Base-by-base conservation (phyloP, 345 rosid genomes). In the Arabidopsis arenosa region DNA sequence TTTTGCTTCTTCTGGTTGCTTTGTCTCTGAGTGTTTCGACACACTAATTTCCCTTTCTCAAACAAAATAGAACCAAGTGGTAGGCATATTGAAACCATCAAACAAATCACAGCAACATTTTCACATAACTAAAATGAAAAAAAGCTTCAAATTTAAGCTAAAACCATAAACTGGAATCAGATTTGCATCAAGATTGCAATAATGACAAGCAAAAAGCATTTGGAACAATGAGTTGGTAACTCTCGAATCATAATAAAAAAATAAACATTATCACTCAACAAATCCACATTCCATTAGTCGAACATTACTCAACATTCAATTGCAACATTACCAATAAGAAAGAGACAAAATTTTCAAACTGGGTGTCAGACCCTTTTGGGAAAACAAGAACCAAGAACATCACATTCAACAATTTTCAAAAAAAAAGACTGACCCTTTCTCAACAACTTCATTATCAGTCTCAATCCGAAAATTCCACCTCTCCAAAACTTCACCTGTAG, bases 381-480 rank as follows among this genome's bases (percentile, higher is more conserved):
- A 68, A 44, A 63, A 28, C 55, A 21, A 55, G 10, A 52, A 40
- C 17, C 53, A 79, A 67, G 51, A 40, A 52, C 4, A 28, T 3
- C 4, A 28, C 26, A 23, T 2, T 23, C 26, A 28, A 28, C 32
- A 28, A 28, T 3, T 4, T 14, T 6, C 3, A 18, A 15, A 23
- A 37, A n/a, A 6, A 5, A 37, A 41, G n/a, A 53, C 14, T 72
- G 76, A 92, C 97, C 98, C 93, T 78, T 92, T 89, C 74, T 90
- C 90, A 11, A 94, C 91, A 32, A 94, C 98, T 62, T 86, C 91
- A 4, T 54, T 44, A 56, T 94, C 98, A 1, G 96, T 94, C 80
- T 90, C 93, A 28, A 92, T 89, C 69, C 93, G 86, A 79, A 95
- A 95, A 53, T 95, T 95, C 97, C 96, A 95, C 73, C 99, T 90